Evolutionary conservation across 345 rosid species (phyloP), one percentile per base, ranked within the genome.

Genomic region (Eucalyptus cloeziana): DNA sequence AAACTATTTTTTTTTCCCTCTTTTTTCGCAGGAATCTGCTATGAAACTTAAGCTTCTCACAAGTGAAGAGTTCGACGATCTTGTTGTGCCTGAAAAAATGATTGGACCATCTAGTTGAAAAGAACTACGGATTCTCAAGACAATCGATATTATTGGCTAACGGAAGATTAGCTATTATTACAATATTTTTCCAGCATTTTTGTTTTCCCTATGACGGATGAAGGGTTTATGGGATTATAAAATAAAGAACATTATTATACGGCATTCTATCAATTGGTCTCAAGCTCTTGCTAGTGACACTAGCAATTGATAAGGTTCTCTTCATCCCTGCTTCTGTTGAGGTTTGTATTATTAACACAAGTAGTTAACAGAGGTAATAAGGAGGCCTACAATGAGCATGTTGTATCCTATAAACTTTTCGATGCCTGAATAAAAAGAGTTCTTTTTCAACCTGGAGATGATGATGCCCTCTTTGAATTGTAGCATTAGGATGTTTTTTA

Each of bases 21-120:
- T 64, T 86, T 49, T 22, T 22, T 31, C 5, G 3, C 94, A 96
- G 99, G 98, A 97, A 13, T 96, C 99, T 86, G 98, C 97, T 87
- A 88, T 96, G 89, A 95, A 96, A 88, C 95, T 96, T 15, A 93
- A 95, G 62, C 97, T 96, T 88, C 95, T 97, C 30, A 93, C 92
- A 27, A 86, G 95, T 37, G 96, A 97, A 92, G 99, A 97, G 93
- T 96, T 97, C 87, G 99, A 97, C 88, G 92, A 62, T 31, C 98
- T 97, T 51, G 99, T 97, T 89, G 99, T 97, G 51, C 99, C 99
- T 13, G 97, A 94, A 94, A 97, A 96, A 90, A 97, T 96, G 99
- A 95, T 97, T 49, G 98, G 99, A 83, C 99, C 99, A 86, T 92
- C 96, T 17, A 94, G 91, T 89, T 95, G 92, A 96, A 86, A 15